Evolutionary conservation across 148 eudicot species (phyloP).

Genomic region (Chenopodium berlandieri): DNA sequence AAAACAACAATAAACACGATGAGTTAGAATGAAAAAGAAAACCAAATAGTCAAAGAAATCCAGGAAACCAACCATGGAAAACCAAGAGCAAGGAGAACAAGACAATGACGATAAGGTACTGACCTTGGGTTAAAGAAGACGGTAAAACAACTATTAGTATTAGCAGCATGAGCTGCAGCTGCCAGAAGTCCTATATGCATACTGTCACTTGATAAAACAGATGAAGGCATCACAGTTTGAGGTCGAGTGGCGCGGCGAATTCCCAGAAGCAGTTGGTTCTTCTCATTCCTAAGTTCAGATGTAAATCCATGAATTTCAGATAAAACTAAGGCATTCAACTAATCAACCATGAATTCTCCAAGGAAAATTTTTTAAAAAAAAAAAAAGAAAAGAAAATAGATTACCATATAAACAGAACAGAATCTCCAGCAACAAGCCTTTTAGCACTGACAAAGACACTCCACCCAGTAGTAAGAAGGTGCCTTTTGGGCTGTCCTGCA

Average conservation of each 20-base stretch:
- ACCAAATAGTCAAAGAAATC: background rate
- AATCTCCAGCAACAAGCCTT: conserved; percentile 98
- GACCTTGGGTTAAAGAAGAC: conserved; percentile 93
- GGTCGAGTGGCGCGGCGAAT: conserved; percentile 93
- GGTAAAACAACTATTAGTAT: conserved; percentile 98
- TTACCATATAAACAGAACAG: conserved; percentile 95
- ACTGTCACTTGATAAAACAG: conserved; percentile 97
- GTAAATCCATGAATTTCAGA: background rate
- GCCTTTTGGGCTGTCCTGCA: conserved; percentile 99
- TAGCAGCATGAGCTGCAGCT: conserved; percentile 98
- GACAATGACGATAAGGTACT: background rate
- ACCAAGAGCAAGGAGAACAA: background rate
- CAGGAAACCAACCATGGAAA: background rate
- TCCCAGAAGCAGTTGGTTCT: conserved; percentile 93
- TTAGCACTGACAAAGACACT: conserved; percentile 99
- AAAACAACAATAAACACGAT: conserved; percentile 22
- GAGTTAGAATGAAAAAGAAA: conserved; percentile 13
- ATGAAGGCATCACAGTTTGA: conserved; percentile 98
- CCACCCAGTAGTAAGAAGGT: conserved; percentile 98
- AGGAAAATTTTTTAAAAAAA: background rate
- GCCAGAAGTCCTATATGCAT: conserved; percentile 99
- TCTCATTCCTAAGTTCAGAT: conserved; percentile 69
- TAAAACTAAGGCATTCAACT: background rate
- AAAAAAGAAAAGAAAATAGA: background rate
- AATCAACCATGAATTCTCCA: background rate